Conservation (phyloP, 108 stramenopile genomes). For the Cyclostephanos tholiformis region DNA sequence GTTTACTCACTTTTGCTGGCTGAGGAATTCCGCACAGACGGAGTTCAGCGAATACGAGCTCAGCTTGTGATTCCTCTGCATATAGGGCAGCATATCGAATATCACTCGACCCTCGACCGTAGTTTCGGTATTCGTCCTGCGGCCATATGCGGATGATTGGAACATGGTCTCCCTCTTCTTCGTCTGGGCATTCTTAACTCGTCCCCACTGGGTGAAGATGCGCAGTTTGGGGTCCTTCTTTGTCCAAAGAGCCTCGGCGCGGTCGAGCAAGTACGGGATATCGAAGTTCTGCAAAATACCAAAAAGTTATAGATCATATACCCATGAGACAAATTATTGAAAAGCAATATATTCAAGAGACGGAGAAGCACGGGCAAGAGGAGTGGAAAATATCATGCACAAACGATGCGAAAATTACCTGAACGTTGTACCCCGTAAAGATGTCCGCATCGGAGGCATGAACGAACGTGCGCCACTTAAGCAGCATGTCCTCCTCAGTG, state of each 20-base stretch:
- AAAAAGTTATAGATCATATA: background rate
- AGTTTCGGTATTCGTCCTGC: slow-evolving; percentile 94
- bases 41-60: slow-evolving; percentile 96
- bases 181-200: slow-evolving; percentile 79
- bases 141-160: slow-evolving; percentile 95
- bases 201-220: slow-evolving; percentile 88
- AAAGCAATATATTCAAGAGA: background rate
- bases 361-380: background rate
- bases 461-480: slow-evolving; percentile 93
- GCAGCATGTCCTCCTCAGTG: slow-evolving; percentile 90
- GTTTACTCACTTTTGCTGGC: slow-evolving; percentile 84
- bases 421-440: slow-evolving; percentile 95
- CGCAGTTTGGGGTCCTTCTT: slow-evolving; percentile 45
- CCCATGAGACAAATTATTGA: background rate
- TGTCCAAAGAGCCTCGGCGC: slow-evolving; percentile 84
- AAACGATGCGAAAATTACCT: slow-evolving; percentile 21
- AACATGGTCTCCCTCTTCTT: slow-evolving; percentile 97
- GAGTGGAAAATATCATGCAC: background rate
- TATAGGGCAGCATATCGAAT: slow-evolving; percentile 99
- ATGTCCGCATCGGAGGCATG: slow-evolving; percentile 95
- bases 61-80: slow-evolving; percentile 99
- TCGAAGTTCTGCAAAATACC: slow-evolving; percentile 91
- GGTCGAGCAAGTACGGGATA: slow-evolving; percentile 96
- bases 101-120: slow-evolving; percentile 96
- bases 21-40: slow-evolving; percentile 96